Evolutionary conservation across 768 basidiomycete species (phyloP).

Genomic region (Lactarius psammicola): DNA sequence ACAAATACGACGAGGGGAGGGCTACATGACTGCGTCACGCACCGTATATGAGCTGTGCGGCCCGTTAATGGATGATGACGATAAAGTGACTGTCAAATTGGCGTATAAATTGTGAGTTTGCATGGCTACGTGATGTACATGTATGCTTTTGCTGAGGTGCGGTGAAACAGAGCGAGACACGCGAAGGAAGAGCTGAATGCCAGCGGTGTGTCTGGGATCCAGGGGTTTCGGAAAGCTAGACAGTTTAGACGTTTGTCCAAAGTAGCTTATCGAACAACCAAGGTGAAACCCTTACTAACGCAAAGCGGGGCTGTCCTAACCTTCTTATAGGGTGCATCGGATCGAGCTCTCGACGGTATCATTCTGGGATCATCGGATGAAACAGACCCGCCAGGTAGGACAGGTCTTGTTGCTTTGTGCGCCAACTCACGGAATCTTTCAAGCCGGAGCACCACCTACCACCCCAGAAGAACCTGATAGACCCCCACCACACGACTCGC

Average conservation of each 20-base stretch:
- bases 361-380: neutral
- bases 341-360: neutral
- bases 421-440: neutral
- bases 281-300: neutral
- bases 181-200: neutral
- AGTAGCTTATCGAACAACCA: rapidly evolving
- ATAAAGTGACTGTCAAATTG: rapidly evolving
- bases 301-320: neutral
- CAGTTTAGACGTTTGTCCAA: neutral
- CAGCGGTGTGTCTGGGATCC: neutral
- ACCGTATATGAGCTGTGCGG: rapidly evolving
- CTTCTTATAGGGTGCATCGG: neutral
- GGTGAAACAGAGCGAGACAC: neutral
- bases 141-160: neutral
- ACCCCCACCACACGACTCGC: neutral
- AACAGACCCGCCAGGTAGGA: neutral
- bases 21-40: neutral
- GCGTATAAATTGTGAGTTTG: neutral
- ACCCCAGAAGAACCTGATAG: neutral
- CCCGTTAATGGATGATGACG: neutral
- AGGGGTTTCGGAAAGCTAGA: neutral
- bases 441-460: neutral
- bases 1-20: neutral
- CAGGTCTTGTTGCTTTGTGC: neutral
- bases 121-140: neutral